Evolutionary conservation across 2,329 filamentous ascomycete species (phyloP), one percentile per base, ranked within the genome.

Genomic region (Pyrenophora tritici-repentis): DNA sequence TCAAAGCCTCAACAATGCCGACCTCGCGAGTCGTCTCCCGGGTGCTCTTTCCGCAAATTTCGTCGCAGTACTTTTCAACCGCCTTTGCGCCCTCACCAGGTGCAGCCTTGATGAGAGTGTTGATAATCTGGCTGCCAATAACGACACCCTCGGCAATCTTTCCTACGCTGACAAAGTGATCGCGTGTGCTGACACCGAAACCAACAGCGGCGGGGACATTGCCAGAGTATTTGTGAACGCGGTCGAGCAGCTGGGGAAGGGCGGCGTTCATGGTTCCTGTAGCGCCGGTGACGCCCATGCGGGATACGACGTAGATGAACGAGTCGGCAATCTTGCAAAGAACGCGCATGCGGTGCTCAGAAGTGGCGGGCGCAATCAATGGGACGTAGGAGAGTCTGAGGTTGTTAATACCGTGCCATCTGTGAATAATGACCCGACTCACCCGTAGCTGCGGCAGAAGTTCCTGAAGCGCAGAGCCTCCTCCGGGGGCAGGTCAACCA

Each of bases 271-370:
- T 78, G 20, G 86, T 86, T 29, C 92, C 92, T 1, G 86, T 87
- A 12, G 91, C 94, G 65, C 94, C 94, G 8, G 94, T 99, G 49
- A 97, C 93, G 65, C 94, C 94, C 88, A 96, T 95, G 65, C 93
- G 84, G 20, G 93, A 97, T 48, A 99, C 94, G 55, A 99, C 92
- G 73, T 99, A 99, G 77, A 99, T 96, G 79, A 97, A 99, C 3
- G 92, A 97, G 76, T 97, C 93, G 69, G 94, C 94, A 58, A 99
- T 93, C 73, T 90, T 86, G 83, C 94, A 99, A 10, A 99, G 87
- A 34, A 97, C 83, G 77, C 90, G 93, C 92, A 99, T 96, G 67
- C 94, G 89, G 59, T 85, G 82, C 65, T 97, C 91, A 6, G 91
- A 96, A 1, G 94, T 97, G 9, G 92, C 86, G 6, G 94, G 94